Conservation (phyloP, 2,329 filamentous ascomycete genomes). For the Penicillium corylophilum region DNA sequence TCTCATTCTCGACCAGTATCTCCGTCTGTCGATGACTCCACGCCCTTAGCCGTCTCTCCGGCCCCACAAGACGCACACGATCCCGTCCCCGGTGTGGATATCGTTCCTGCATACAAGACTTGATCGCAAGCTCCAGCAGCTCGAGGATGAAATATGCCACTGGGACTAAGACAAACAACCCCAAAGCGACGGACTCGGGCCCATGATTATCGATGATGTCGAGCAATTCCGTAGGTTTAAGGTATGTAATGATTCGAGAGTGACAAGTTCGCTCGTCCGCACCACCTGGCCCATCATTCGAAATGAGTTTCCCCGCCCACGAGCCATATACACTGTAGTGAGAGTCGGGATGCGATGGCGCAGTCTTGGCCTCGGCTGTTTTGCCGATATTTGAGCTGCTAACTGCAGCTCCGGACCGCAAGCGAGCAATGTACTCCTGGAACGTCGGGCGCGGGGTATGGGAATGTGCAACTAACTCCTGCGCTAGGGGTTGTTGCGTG, state of each 20-base stretch:
- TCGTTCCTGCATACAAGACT: conserved; percentile 13
- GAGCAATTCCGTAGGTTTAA: conserved; percentile 1
- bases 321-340: conserved; percentile 5
- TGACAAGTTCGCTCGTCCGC: neutral
- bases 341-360: neutral
- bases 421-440: conserved; percentile 7
- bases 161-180: conserved; percentile 23
- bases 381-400: neutral
- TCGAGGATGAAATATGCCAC: conserved; percentile 21
- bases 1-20: conserved; percentile 13
- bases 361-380: neutral
- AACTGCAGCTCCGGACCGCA: neutral
- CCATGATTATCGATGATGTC: conserved; percentile 22
- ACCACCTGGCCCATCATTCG: neutral
- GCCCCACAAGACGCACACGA: conserved; percentile 16
- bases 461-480: neutral
- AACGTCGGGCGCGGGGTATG: neutral
- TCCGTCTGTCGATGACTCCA: conserved; percentile 20
- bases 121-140: conserved; percentile 12
- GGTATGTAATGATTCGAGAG: neutral
- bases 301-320: conserved; percentile 3
- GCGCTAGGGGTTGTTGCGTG: neutral
- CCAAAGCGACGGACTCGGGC: conserved; percentile 19
- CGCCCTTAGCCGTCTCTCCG: conserved; percentile 19
- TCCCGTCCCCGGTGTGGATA: conserved; percentile 21